Conservation (phyloP, 2,329 filamentous ascomycete species). For the Fusarium falciforme region DNA sequence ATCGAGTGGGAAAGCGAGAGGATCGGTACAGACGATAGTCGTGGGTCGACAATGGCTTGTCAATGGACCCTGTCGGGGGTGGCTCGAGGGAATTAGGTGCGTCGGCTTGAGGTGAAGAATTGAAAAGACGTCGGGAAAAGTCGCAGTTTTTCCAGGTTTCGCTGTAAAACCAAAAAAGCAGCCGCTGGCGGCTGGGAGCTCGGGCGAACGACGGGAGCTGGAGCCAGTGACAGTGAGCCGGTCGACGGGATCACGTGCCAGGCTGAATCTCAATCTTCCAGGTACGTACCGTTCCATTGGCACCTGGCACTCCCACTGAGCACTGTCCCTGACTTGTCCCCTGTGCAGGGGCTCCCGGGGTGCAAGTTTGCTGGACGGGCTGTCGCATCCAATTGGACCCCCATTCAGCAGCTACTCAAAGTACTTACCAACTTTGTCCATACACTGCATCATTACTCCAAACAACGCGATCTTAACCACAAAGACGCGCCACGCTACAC, state of each 20-base stretch:
- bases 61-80: slow-evolving; percentile 58
- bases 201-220: slow-evolving; percentile 42
- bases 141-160: slow-evolving; percentile 57
- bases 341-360: slow-evolving; percentile 23
- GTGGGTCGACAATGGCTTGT: slow-evolving; percentile 54
- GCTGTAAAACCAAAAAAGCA: slow-evolving; percentile 30
- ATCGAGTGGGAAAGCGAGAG: slow-evolving; percentile 51
- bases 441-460: slow-evolving; percentile 19
- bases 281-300: slow-evolving; percentile 11
- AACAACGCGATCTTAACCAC: slow-evolving; percentile 18
- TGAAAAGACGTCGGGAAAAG: slow-evolving; percentile 59
- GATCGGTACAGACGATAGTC: slow-evolving; percentile 49
- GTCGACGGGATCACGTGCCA: slow-evolving; percentile 42
- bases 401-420: slow-evolving; percentile 22
- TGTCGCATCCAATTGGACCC: slow-evolving; percentile 34
- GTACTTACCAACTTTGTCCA: slow-evolving; percentile 20
- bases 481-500: background rate
- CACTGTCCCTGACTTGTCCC: slow-evolving; percentile 14
- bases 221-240: slow-evolving; percentile 39
- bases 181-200: slow-evolving; percentile 47
- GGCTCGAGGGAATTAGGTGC: slow-evolving; percentile 54
- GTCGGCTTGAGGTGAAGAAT: slow-evolving; percentile 54
- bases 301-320: background rate
- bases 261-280: background rate
- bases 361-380: slow-evolving; percentile 10